These are phyloP conservation scores for Chaetomium olivaceum DNA, from an alignment of 2,329 filamentous ascomycete species.

Conservation along the genomic window DNA sequence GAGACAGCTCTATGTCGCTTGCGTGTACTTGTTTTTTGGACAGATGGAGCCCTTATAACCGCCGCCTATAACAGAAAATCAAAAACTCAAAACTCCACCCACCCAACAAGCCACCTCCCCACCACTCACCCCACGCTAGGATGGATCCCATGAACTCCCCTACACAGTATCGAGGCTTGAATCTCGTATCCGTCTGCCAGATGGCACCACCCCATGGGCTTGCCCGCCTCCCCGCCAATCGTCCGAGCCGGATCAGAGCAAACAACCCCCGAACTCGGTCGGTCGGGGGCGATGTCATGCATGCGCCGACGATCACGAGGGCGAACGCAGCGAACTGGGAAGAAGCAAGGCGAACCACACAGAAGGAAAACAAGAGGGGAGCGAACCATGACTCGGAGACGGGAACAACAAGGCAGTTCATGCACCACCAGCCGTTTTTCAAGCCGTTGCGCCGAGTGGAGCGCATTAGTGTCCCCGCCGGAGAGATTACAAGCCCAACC, in stretches of 20 bases:
- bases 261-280: background rate
- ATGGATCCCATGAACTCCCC: background rate
- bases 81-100: background rate
- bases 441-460: background rate
- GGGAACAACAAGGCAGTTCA: too few species aligned
- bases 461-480: too few species aligned
- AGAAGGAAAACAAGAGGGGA: background rate
- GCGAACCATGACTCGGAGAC: background rate
- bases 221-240: background rate
- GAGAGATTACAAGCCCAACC: too few species aligned
- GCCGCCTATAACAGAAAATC: background rate
- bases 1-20: too few species aligned
- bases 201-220: conserved; percentile 11
- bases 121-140: background rate
- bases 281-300: too few species aligned
- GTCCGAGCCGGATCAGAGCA: background rate
- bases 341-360: background rate
- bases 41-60: too few species aligned
- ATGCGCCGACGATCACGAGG: too few species aligned
- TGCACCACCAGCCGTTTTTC: too few species aligned
- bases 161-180: background rate
- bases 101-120: background rate
- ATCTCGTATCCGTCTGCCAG: background rate
- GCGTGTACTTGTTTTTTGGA: too few species aligned
- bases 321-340: too few species aligned